Evolutionary conservation across 2,329 filamentous ascomycete species (phyloP).

Genomic region (Phaeosphaeria sp.): DNA sequence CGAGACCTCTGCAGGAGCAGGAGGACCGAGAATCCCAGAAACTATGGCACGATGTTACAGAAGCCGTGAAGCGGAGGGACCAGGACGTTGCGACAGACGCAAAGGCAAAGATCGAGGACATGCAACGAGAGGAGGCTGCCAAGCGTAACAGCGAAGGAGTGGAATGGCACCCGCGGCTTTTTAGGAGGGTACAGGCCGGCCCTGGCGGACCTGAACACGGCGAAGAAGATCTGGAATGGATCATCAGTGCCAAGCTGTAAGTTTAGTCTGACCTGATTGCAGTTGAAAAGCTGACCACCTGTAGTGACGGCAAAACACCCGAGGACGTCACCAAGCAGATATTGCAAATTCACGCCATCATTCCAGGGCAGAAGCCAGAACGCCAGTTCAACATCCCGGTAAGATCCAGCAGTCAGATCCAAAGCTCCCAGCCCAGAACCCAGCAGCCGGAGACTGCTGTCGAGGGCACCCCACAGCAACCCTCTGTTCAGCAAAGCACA

Average conservation of each 20-base stretch:
- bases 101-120: constrained; percentile 95
- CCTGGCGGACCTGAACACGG: constrained; percentile 77
- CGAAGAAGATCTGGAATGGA: constrained; percentile 92
- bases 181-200: constrained; percentile 75
- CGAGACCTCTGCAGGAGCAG: constrained; percentile 84
- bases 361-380: constrained; percentile 73
- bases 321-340: constrained; percentile 81
- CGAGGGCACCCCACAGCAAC: constrained; percentile 5
- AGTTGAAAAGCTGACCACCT: constrained; percentile 12
- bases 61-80: constrained; percentile 83
- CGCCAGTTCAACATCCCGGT: constrained; percentile 64
- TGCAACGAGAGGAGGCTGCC: constrained; percentile 87
- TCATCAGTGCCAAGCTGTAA: constrained; percentile 86
- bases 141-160: constrained; percentile 77
- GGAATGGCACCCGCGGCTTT: constrained; percentile 88
- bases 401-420: constrained; percentile 46
- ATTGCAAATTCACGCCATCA: constrained; percentile 81
- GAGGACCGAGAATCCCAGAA: constrained; percentile 87
- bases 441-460: constrained; percentile 4
- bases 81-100: constrained; percentile 91
- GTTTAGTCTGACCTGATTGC: constrained; percentile 29
- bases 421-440: constrained; percentile 14
- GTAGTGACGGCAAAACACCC: constrained; percentile 66
- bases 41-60: constrained; percentile 82
- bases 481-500: constrained; percentile 1